Base-by-base conservation (phyloP, 805 yeast genomes). In the Myxozyma sirexii region DNA sequence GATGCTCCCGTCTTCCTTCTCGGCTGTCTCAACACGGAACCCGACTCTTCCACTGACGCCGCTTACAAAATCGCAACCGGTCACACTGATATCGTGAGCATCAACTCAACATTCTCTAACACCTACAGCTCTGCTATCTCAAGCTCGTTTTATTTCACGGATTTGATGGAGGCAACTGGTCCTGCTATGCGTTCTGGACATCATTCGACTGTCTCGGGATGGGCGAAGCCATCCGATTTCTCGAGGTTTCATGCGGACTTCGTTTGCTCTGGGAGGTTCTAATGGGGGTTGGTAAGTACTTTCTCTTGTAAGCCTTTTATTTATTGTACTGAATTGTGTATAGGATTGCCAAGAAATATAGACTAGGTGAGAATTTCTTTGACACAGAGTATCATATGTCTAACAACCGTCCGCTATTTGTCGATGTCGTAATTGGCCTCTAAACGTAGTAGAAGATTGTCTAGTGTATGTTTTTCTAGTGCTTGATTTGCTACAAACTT, bases 11-110 rank as follows among this genome's bases (percentile, higher is more conserved):
- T 51, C 19, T 42, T 39, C 41, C 33, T 56, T 19, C 37, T 42
- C 27, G 60, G 60, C 2, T 58, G 49, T 21, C 49, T 56, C 24
- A 56, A 56, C 44, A 54, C 60, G 10, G 35, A 21, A 21, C 49
- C 57, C 29, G 57, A 35, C 19, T 27, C 26, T n/a, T 49, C 51
- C 21, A n/a, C 27, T 23, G 51, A 46, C 26, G 43, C 23, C 24
- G 60, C 57, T 1, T 56, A 56, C 43, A 24, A 50, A 10, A 56
- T 56, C 38, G 27, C 35, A 10, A 44, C 52, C 19, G 60, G 60
- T 4, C 45, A 13, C 15, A 12, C 24, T 21, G 57, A 49, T 13
- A 7, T 33, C 42, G 37, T 49, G 13, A 10, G 41, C 3, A 38
- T 56, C n/a, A 56, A 56, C 55, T 6, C 37, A 15, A 49, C 54